Evolutionary conservation across 2,329 filamentous ascomycete species (phyloP), one percentile per base, ranked within the genome.

Genomic region (Exophiala aquamarina): DNA sequence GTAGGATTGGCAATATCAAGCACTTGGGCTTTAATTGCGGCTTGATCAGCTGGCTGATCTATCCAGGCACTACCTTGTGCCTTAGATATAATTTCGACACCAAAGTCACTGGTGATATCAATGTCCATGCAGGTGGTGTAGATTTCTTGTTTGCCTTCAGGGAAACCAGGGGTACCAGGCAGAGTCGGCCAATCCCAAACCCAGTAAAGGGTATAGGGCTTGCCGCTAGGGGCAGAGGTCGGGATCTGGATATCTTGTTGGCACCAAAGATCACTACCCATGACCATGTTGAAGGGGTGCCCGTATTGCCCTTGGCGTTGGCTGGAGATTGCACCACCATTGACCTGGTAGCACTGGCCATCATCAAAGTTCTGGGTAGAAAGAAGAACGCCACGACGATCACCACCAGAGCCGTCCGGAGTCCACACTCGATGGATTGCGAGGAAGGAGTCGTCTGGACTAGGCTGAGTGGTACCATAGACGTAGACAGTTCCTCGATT

Each of bases 161-260:
- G 66, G 17, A 68, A 56, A 7, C 52, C 59, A 13, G 65, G 58
- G 14, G 52, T 63, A 29, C 61, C 59, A 9, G 68, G 61, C n/a
- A 56, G 73, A 11, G 81, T 84, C 2, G 86, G 84, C 89, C 90
- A 98, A 67, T 95, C 86, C 93, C 93, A 97, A 36, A 96, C 85
- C 92, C 92, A 97, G 74, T 95, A 95, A 41, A 95, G 70, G 3
- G 89, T 92, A 65, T 91, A 88, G 20, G 77, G 76, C 21, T 83
- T 78, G 35, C 82, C 82, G 8, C 74, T 66, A n/a, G 77, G 67
- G 37, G 82, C 72, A 58, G 86, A 78, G 4, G 73, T 63, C 0
- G 93, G 93, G 11, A 98, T 72, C 61, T 83, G 76, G 38, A 96
- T 72, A 62, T 93, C 84, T 28, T 84, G 84, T 67, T 96, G 91